Base-by-base conservation (phyloP, 2,329 filamentous ascomycete genomes). In the Aspergillus ochraceus region DNA sequence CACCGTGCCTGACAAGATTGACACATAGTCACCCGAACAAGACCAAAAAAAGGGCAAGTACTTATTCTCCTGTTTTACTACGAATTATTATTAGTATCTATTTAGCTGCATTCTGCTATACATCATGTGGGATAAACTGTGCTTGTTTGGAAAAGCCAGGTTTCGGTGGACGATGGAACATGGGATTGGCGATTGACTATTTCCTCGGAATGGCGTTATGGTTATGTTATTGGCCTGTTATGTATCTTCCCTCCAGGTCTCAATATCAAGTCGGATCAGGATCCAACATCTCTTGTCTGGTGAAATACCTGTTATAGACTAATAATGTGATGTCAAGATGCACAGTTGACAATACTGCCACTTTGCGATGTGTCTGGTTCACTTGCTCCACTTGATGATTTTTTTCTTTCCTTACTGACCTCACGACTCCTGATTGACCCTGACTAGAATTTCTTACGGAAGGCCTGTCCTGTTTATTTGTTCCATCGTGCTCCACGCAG, bases 241-340 rank as follows among this genome's bases (percentile, higher is more conserved):
- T 57, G 50, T 58, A 58, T 58, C 50, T 54, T 58, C 55, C 26
- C 55, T 58, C 55, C 17, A 26, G 30, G 51, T 53, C 24, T 32
- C 26, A 39, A 20, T 36, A 42, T 47, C n/a, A 58, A 52, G 55
- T 50, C 55, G 46, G 26, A 42, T 52, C 49, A 51, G 54, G 49
- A 29, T 22, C 29, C 50, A 36, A 54, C 30, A 42, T 46, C 42
- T 50, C 56, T 52, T 42, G 26, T 30, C 46, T 45, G 30, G 32
- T 54, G 49, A 4, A 39, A 42, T 50, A 29, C 19, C 26, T 58
- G 42, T 52, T 39, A 49, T 58, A 42, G 26, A 42, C 45, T 58
- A 46, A 58, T 58, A 54, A 45, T 52, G 46, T 49, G 22, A 54
- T 26, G 51, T 45, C 56, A 51, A 24, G 45, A 47, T 22, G 45